These are phyloP conservation scores for Pythium aristosporum DNA, from an alignment of 352 stramenopile species.

Conservation along the genomic window DNA sequence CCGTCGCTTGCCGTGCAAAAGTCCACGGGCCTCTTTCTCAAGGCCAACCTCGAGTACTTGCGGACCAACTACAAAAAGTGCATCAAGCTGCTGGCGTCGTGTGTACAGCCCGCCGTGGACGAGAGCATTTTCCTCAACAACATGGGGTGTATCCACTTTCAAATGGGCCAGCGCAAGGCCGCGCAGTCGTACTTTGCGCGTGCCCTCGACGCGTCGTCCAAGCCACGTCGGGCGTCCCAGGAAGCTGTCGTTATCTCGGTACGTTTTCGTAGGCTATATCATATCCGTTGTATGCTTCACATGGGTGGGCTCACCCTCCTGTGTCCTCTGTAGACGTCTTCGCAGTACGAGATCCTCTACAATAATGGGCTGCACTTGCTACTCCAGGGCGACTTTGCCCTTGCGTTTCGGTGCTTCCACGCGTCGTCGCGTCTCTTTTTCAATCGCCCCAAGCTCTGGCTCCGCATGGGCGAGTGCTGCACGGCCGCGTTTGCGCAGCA, in stretches of 20 bases:
- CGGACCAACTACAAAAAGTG: slow-evolving; percentile 94
- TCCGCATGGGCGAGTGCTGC: slow-evolving; percentile 91
- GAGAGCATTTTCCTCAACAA: slow-evolving; percentile 90
- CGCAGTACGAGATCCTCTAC: slow-evolving; percentile 90
- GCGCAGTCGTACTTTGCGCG: slow-evolving; percentile 91
- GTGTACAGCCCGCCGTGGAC: slow-evolving; percentile 79
- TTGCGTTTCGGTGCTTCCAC: slow-evolving; percentile 90
- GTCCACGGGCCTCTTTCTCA: slow-evolving; percentile 88
- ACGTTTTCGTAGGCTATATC: slow-evolving; percentile 7
- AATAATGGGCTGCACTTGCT: slow-evolving; percentile 91
- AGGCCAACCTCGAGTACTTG: slow-evolving; percentile 94
- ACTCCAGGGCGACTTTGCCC: slow-evolving; percentile 73
- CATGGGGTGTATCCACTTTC: slow-evolving; percentile 92
- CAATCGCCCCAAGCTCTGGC: slow-evolving; percentile 91
- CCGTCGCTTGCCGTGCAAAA: slow-evolving; percentile 84
- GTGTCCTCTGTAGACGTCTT: slow-evolving; percentile 46
- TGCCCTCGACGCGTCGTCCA: slow-evolving; percentile 66
- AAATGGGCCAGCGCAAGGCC: slow-evolving; percentile 87
- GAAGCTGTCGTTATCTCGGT: slow-evolving; percentile 55
- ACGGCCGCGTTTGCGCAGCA: slow-evolving; percentile 82
- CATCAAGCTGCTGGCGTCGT: slow-evolving; percentile 91
- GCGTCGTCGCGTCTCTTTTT: slow-evolving; percentile 87
- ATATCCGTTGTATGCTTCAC: neutral
- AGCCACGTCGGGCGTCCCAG: slow-evolving; percentile 41
- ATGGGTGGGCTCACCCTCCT: neutral